Evolutionary conservation across 306 rosid genomes (phyloP).

Genomic region (Corylus avellana): DNA sequence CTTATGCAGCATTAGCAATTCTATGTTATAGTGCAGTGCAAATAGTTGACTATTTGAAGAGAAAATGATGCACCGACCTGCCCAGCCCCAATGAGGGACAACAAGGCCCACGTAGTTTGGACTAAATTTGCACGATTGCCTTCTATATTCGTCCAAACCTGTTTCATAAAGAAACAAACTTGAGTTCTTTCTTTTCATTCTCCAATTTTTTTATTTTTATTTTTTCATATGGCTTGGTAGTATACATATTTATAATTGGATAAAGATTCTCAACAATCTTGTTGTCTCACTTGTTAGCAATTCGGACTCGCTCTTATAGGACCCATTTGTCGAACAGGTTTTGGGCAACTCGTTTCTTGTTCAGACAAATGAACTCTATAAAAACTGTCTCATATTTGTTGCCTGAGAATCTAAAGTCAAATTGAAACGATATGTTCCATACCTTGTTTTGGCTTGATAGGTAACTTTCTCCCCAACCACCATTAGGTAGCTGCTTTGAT

Average conservation of each 20-base stretch:
- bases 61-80: constrained; percentile 44
- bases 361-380: too few relatives aligned
- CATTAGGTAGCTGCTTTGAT: constrained; percentile 66
- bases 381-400: too few relatives aligned
- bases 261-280: too few relatives aligned
- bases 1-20: too few relatives aligned
- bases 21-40: background rate
- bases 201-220: background rate
- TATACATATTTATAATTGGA: background rate
- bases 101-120: constrained; percentile 72
- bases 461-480: constrained; percentile 90
- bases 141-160: constrained; percentile 69
- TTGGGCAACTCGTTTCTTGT: too few relatives aligned
- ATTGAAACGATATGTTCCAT: background rate
- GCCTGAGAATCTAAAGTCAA: background rate
- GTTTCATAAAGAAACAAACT: constrained; percentile 1
- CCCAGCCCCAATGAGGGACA: constrained; percentile 69
- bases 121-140: constrained; percentile 57
- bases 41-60: background rate
- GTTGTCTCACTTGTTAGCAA: too few relatives aligned
- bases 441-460: constrained; percentile 69
- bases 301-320: too few relatives aligned
- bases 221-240: too few relatives aligned
- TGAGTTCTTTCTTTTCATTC: background rate
- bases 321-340: too few relatives aligned